Base-by-base conservation (phyloP, 2,329 filamentous ascomycete species). In the Ilyonectria sp. region DNA sequence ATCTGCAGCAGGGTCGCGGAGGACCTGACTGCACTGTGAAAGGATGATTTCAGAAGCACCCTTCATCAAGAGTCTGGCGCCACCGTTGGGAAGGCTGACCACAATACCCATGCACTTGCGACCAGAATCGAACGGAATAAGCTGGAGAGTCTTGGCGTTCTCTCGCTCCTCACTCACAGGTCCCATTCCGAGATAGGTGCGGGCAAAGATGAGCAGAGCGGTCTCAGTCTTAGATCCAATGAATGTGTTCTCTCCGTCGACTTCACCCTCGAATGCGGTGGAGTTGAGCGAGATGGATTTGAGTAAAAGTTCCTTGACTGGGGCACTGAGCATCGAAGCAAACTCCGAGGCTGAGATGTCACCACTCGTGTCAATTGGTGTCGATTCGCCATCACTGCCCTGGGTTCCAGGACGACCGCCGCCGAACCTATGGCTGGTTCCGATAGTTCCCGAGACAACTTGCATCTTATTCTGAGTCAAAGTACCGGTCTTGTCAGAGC, bases 161-260 rank as follows among this genome's bases (percentile, higher is more conserved):
- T 89, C 87, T 6, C 92, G 89, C 75, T 92, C 87, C 73, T 92
- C 87, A 50, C 84, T 84, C 17, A 94, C 85, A 4, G 88, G 85
- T 3, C 89, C 87, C 88, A 94, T 91, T 17, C 86, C 90, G 6
- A 94, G 84, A 75, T 92, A 84, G 57, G 91, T 88, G 55, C 86
- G 87, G 15, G 91, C 92, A 74, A 93, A 88, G 29, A 90, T 87
- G n/a, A 94, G 85, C 63, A 94, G 81, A 3, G 92, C 92, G 5
- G 92, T 92, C 77, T 94, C 92, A 0, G 92, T 94, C 84, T 94
- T 94, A 75, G 91, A 93, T 52, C 92, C 92, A 71, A 94, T 91
- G 67, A 92, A 94, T 1, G 88, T 89, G 70, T 85, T 85, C 58
- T 86, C 80, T 15, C 92, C 91, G 37, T 93, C 88, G n/a, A 90